phyloP scores from a whole-genome alignment of 495 filamentous ascomycete species.

The Penicillium lividum region DNA sequence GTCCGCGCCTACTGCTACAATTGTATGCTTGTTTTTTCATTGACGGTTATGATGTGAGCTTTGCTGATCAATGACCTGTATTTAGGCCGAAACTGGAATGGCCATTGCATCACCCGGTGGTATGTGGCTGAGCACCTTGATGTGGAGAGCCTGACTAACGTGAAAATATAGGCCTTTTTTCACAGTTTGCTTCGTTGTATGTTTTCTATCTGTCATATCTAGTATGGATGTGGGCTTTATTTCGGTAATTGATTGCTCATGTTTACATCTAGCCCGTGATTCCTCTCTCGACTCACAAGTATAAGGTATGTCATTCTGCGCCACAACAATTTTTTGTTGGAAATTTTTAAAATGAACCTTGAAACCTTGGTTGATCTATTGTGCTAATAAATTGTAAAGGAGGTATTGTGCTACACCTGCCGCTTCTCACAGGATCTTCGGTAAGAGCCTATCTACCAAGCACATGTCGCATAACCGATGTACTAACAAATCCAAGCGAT shows the following conservation, averaged over 20 bases:
- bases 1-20: slow-evolving; percentile 57
- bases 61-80: slow-evolving; percentile 3
- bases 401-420: slow-evolving; percentile 55
- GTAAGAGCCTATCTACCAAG: slow-evolving; percentile 28
- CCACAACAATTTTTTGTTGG: neutral
- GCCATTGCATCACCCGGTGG: slow-evolving; percentile 54
- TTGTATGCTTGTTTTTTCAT: slow-evolving; percentile 34
- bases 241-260: neutral
- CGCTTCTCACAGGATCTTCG: slow-evolving; percentile 54
- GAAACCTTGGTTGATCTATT: neutral
- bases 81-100: slow-evolving; percentile 53
- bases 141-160: slow-evolving; percentile 17
- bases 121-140: slow-evolving; percentile 25
- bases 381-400: slow-evolving; percentile 34
- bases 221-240: neutral
- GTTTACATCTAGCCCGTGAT: slow-evolving; percentile 42
- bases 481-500: slow-evolving; percentile 29
- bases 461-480: neutral
- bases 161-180: slow-evolving; percentile 48
- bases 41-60: neutral
- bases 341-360: neutral
- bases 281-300: slow-evolving; percentile 52
- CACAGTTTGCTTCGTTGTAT: slow-evolving; percentile 57
- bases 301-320: slow-evolving; percentile 37
- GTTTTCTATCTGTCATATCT: slow-evolving; percentile 14